Percentiles rank a stretch among this genome's conserved stretches.
Evolutionary conservation across 768 basidiomycete species (phyloP).

Genomic region (Lentinula sp.): DNA sequence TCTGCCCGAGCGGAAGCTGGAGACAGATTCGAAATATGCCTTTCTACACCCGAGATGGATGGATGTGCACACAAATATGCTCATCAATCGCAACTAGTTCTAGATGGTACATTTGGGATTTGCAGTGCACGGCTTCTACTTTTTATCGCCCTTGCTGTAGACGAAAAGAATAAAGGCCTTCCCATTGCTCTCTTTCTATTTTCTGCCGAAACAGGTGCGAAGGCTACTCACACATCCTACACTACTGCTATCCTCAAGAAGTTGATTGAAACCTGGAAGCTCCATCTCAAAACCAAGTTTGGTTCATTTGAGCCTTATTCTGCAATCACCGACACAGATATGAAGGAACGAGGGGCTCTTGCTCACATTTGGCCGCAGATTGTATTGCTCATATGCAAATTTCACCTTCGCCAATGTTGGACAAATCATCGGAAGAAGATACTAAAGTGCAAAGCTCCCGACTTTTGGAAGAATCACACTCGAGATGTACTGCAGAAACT

Average conservation of each 20-base stretch:
- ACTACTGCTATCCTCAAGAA: constrained; percentile 15
- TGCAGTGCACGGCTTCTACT: constrained; percentile 17
- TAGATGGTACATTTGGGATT: constrained; percentile 19
- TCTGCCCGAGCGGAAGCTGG: background rate
- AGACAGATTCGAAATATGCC: constrained; percentile 24
- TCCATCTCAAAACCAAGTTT: constrained; percentile 6
- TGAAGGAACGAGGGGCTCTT: too few species aligned
- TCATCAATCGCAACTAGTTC: constrained; percentile 13
- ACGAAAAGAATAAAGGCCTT: constrained; percentile 20
- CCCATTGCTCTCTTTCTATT: constrained; percentile 27
- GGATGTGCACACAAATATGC: constrained; percentile 17
- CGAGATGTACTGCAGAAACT: background rate
- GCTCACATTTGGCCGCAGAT: too few species aligned
- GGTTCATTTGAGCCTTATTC: constrained; percentile 16
- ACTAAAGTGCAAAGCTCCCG: constrained; percentile 2
- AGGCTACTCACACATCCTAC: constrained; percentile 21
- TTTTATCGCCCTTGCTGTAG: constrained; percentile 24
- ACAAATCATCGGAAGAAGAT: constrained; percentile 18
- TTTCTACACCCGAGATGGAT: constrained; percentile 21
- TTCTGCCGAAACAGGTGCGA: constrained; percentile 21
- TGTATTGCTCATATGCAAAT: too few species aligned
- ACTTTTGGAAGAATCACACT: background rate
- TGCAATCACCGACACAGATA: too few species aligned
- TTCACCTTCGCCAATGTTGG: constrained; percentile 13
- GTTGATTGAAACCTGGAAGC: constrained; percentile 19